These are phyloP conservation scores for Calamus simplicifolius DNA, from an alignment of 176 grass and related monocot genomes.

Conservation along the genomic window DNA sequence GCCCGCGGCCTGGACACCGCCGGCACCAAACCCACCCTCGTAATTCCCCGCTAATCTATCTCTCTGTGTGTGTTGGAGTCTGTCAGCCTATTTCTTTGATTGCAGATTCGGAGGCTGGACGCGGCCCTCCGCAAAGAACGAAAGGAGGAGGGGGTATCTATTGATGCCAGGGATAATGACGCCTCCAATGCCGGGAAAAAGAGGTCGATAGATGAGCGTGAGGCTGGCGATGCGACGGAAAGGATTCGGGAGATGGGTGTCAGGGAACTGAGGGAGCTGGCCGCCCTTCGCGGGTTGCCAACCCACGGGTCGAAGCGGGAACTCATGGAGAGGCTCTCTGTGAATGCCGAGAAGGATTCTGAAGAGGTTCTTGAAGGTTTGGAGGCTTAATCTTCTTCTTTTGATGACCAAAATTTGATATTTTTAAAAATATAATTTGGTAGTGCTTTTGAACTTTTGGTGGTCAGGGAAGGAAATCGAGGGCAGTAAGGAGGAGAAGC, in stretches of 20 bases:
- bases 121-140: constrained; percentile 39
- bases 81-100: background rate
- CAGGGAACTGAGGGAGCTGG: constrained; percentile 48
- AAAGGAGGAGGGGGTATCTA: constrained; percentile 6
- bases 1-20: constrained; percentile 41
- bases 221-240: constrained; percentile 17
- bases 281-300: constrained; percentile 33
- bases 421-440: too few relatives aligned
- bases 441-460: background rate
- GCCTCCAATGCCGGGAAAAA: constrained; percentile 17
- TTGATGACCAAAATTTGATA: constrained; percentile 2
- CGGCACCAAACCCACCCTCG: constrained; percentile 50
- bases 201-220: constrained; percentile 20
- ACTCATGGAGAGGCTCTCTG: constrained; percentile 39
- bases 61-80: background rate
- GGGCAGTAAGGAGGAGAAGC: constrained; percentile 55
- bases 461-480: constrained; percentile 22
- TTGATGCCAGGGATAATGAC: background rate
- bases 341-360: background rate
- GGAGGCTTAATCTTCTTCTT: background rate
- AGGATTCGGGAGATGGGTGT: constrained; percentile 53
- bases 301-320: constrained; percentile 55
- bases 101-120: constrained; percentile 46
- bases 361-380: constrained; percentile 21
- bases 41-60: constrained; percentile 4